Base-by-base conservation (phyloP, 108 stramenopile genomes). In the Seminavis robusta region DNA sequence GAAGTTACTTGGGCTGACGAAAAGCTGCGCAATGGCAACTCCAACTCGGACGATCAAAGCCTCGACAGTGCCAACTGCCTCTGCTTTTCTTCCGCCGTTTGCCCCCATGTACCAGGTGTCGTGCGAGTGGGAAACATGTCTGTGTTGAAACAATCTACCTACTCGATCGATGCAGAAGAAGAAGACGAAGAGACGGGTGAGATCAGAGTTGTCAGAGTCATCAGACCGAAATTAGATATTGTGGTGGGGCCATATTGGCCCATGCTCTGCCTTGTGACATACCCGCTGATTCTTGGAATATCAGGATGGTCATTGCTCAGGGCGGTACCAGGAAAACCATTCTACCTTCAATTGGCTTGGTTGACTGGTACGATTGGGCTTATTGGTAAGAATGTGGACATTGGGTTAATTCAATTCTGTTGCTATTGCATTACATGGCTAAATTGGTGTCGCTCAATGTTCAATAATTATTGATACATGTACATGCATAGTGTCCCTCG, bases 211-310 rank as follows among this genome's bases (percentile, higher is more conserved):
- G 45, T 54, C 29, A 47, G 67, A 33, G 61, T 63, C 41, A 67
- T 61, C 45, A 47, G 75, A 46, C 72, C 69, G 20, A 52, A 41
- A 17, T 63, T 80, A 61, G 67, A 63, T 61, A 69, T 68, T 11
- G 74, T 94, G 13, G 70, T 88, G 13, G 95, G 95, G 17, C 95
- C 95, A 20, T 96, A 83, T 54, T 96, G 95, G 95, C 92, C 95
- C n/a, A 86, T 96, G 80, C 74, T 90, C 0, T 36, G 87, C 20
- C 81, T 69, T 47, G 65, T 96, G 1, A 96, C 95, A 0, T 94
- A 85, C 59, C 89, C 90, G 9, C 72, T 96, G 34, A 92, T 96
- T 59, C 65, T 92, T 40, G 78, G 70, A 2, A 70, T 86, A 23
- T 37, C 40, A 9, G 27, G 29, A 19, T 73, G 47, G 41, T 29